Base-by-base conservation (phyloP, 768 basidiomycete species). In the Calocybe indica region DNA sequence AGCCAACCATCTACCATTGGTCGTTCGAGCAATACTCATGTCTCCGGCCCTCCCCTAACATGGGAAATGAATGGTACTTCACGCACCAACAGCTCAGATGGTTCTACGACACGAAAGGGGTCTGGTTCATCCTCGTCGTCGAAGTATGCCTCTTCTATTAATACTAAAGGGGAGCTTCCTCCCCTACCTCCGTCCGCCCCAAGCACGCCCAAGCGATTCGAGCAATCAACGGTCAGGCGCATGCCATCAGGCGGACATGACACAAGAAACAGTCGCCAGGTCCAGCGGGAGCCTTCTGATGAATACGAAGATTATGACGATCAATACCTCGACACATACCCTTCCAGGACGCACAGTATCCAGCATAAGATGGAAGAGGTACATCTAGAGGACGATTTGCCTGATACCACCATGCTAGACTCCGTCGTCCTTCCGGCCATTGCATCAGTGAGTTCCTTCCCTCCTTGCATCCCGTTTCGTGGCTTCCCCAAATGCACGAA, bases 371-470 rank as follows among this genome's bases (percentile, higher is more conserved):
- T 76, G 58, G 62, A 65, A 30, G 69, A 72, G 22, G 67, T 72
- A 11, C 72, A 74, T 39, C 46, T 72, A 15, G 82, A 81, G 22
- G 80, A 81, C 35, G 80, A 80, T 14, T 64, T 87, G 37, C 81
- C 86, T 5, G 88, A 90, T 60, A 87, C 87, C 28, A 84, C 88
- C n/a, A 95, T 98, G 84, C 73, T 98, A 34, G 93, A 96, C 58
- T 92, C 92, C 2, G 95, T 99, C 30, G 85, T 97, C 44, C 69
- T 97, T 29, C 96, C 96, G 15, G 93, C 93, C n/a, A 85, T 98
- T 57, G 90, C 93, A 38, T 94, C 91, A 52, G 95, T 97, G 55
- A 65, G 86, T 70, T 1, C n/a, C n/a, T 42, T 45, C 9, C n/a
- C 11, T 15, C 43, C 32, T 46, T n/a, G n/a, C n/a, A n/a, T n/a